A percentile compares a stretch with the other conserved stretches of the same genome.
Conservation (phyloP, 164 flowering plant genomes). For the Brasenia schreberi region DNA sequence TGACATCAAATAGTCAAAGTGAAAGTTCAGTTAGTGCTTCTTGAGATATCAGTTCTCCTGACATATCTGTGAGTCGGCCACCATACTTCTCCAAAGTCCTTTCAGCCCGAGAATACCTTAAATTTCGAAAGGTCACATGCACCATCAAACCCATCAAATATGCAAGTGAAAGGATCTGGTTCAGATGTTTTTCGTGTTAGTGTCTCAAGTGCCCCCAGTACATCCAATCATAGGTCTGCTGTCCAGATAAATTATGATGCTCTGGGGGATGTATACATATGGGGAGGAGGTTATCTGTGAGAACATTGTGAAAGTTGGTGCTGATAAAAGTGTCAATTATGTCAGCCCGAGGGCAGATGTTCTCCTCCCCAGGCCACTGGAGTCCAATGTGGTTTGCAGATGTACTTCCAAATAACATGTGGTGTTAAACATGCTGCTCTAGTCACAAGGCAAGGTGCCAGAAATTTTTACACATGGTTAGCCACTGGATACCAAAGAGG, state of each 20-base stretch:
- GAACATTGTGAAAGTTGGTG: conserved; percentile 9
- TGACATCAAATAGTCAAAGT: conserved; percentile 23
- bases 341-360: conserved; percentile 17
- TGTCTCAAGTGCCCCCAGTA: conserved; percentile 33
- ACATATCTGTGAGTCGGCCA: conserved; percentile 13
- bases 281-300: conserved; percentile 30
- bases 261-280: conserved; percentile 25
- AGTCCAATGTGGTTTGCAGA: conserved; percentile 25
- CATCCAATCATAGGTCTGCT: conserved; percentile 30
- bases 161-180: conserved; percentile 27
- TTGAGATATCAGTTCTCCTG: conserved; percentile 22
- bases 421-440: conserved; percentile 26
- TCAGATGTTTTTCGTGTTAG: conserved; percentile 28
- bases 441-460: conserved; percentile 29
- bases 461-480: no score
- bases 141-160: conserved; percentile 17
- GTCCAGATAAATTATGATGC: conserved; percentile 28
- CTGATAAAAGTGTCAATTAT: conserved; percentile 8
- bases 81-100: conserved; percentile 29
- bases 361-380: conserved; percentile 23
- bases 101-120: conserved; percentile 30
- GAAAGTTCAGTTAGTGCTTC: conserved; percentile 19
- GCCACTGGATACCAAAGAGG: conserved; percentile 33
- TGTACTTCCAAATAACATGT: conserved; percentile 24
- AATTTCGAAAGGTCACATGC: conserved; percentile 18